Base-by-base conservation (phyloP, 2,329 filamentous ascomycete genomes). In the Stagonosporopsis cucurbitacearum region DNA sequence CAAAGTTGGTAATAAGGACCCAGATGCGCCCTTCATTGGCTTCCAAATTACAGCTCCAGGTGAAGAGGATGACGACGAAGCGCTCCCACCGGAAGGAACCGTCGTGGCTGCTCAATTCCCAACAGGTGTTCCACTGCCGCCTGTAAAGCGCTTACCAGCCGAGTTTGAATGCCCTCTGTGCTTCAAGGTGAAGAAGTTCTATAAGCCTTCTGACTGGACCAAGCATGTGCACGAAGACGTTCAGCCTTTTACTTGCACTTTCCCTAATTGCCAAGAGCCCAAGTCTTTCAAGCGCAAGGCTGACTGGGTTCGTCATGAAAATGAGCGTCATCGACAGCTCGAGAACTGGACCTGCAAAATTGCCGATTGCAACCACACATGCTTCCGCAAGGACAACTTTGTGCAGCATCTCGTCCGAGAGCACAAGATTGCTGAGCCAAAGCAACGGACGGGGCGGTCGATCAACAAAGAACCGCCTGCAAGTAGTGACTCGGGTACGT, bases 241-340 rank as follows among this genome's bases (percentile, higher is more conserved):
- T 1, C 90, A 95, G 71, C 93, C 93, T 0, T 96, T 96, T 65
- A 96, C 91, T 3, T 97, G 93, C 76, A 96, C 92, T 0, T 96
- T 94, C 79, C 86, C 89, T 2, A 83, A 86, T 46, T 96, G 93
- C 71, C 84, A 85, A 8, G 92, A 96, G 43, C 87, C 90, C 17
- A 96, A 96, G 75, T 92, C 91, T 32, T 97, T 96, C 81, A 96
- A 96, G 77, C 86, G 92, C 43, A 97, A 96, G 76, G 93, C 93
- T 13, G 93, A 97, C 72, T 97, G 93, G 93, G 92, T 96, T 20
- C 86, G 93, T 26, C 93, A 97, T 68, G 93, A 96, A 72, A 96
- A 94, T 65, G 93, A 97, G 75, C 87, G 90, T 23, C 93, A 97
- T 72, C 86, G 93, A 22, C 91, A 96, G 61, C 80, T 96, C 2